Conservation (phyloP, 2,329 filamentous ascomycete genomes). For the Pyrenophora tritici-repentis region DNA sequence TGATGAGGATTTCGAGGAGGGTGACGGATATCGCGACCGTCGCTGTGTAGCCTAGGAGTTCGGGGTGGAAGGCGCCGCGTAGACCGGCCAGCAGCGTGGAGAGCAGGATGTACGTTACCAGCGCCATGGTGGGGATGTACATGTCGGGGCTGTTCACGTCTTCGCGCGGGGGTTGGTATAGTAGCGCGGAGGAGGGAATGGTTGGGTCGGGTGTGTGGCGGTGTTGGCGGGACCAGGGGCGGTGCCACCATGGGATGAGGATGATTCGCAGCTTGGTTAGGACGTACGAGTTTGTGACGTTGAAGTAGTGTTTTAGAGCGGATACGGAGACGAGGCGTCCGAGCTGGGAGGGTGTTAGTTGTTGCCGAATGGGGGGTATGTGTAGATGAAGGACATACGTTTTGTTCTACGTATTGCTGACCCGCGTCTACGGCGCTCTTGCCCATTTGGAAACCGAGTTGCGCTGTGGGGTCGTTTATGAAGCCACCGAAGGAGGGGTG, state of each 20-base stretch:
- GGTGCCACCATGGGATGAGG: constrained; percentile 96
- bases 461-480: constrained; percentile 92
- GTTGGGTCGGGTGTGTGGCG: constrained; percentile 53
- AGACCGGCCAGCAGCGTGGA: constrained; percentile 89
- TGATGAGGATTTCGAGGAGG: constrained; percentile 81
- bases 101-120: constrained; percentile 95
- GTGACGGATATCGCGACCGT: constrained; percentile 83
- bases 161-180: constrained; percentile 86
- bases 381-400: constrained; percentile 62
- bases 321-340: constrained; percentile 88
- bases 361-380: not conserved
- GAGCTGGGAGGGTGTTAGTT: constrained; percentile 55
- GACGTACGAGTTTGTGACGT: constrained; percentile 97
- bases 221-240: constrained; percentile 95
- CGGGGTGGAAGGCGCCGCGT: constrained; percentile 88
- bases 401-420: constrained; percentile 93
- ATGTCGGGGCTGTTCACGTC: constrained; percentile 98
- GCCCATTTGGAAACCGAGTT: constrained; percentile 93
- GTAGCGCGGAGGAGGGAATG: constrained; percentile 12
- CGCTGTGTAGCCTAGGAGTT: constrained; percentile 87
- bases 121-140: constrained; percentile 97
- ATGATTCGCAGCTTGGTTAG: constrained; percentile 91
- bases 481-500: constrained; percentile 80
- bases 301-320: constrained; percentile 98
- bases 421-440: constrained; percentile 90